Evolutionary conservation across 2,329 filamentous ascomycete genomes (phyloP), one percentile per base, ranked within the genome.

Genomic region (Orbilia blumenaviensis): DNA sequence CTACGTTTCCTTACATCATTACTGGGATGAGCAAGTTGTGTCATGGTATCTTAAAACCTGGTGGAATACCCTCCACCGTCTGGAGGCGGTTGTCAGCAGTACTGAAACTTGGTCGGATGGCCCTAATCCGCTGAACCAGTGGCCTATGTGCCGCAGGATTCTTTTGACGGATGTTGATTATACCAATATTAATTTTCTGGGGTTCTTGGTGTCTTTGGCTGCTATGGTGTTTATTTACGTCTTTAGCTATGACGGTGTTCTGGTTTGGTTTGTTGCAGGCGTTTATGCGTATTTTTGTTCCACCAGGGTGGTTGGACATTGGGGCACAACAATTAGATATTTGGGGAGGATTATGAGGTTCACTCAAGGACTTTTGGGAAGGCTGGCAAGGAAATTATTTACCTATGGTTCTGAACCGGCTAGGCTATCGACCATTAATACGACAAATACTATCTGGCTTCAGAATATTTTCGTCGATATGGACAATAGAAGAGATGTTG

Each of bases 21-120:
- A 8, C 32, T 34, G 62, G 62, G 32, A 6, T n/a, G 46, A 66
- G 1, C 12, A 66, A 27, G 32, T 54, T 29, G 21, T 52, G 12
- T 66, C 62, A 54, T 66, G 62, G 62, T 54, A 66, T 54, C 6
- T 54, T 2, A 66, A 38, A 21, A 27, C 46, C 3, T 66, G 62
- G 62, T 66, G 62, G 62, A 23, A 38, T 16, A 29, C 44, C 1
- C 25, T 16, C 10, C 2, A 27, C 18, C n/a, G 29, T 5, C 27
- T 52, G 14, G 42, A 41, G 8, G 38, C 12, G 21, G 14, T 50
- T 23, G 61, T 50, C 25, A 34, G 6, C 32, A 8, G 32, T 12
- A 8, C 8, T 2, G 36, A 41, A n/a, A n/a, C n/a, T n/a, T n/a
- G n/a, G n/a, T n/a, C n/a, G n/a, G n/a, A n/a, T n/a, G n/a, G n/a